Percentiles rank a stretch among this genome's conserved stretches.
These are phyloP conservation scores for Taxawa tesnikishii DNA, from an alignment of 2,329 filamentous ascomycete genomes.

Conservation along the genomic window DNA sequence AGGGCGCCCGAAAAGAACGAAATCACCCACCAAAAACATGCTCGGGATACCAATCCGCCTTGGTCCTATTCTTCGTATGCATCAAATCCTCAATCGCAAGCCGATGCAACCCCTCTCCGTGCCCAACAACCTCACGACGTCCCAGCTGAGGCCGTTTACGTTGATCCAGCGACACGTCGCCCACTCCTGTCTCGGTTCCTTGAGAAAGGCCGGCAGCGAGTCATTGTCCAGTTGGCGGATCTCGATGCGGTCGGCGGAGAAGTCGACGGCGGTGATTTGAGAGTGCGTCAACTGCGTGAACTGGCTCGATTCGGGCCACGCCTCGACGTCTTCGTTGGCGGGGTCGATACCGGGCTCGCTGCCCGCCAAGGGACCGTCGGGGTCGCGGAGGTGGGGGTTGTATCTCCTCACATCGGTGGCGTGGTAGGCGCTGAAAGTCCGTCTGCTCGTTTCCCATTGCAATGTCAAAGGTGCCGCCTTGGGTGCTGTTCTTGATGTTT, in stretches of 20 bases:
- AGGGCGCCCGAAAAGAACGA: neutral
- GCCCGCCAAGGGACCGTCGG: too few relatives aligned
- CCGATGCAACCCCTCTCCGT: constrained; percentile 64
- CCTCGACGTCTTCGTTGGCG: constrained; percentile 6
- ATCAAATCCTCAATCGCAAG: constrained; percentile 82
- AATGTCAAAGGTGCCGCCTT: too few relatives aligned
- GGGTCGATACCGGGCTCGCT: constrained; percentile 15
- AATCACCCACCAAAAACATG: constrained; percentile 38
- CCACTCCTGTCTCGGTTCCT: constrained; percentile 55
- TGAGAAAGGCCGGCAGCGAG: constrained; percentile 55
- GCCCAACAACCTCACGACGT: constrained; percentile 71
- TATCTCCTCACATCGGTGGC: too few relatives aligned
- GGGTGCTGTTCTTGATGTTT: too few relatives aligned
- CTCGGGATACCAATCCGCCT: constrained; percentile 72
- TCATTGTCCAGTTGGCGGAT: constrained; percentile 61
- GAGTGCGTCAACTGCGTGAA: constrained; percentile 36
- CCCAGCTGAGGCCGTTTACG: constrained; percentile 82
- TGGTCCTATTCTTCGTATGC: constrained; percentile 70
- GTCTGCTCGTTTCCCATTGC: too few relatives aligned
- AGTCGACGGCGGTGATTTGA: constrained; percentile 78
- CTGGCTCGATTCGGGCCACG: too few relatives aligned
- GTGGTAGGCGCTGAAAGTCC: too few relatives aligned
- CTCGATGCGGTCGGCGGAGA: constrained; percentile 47
- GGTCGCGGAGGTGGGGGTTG: too few relatives aligned
- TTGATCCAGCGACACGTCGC: constrained; percentile 83